phyloP scores from a whole-genome alignment of 2,329 filamentous ascomycete genomes.

The Fusarium torreyae region DNA sequence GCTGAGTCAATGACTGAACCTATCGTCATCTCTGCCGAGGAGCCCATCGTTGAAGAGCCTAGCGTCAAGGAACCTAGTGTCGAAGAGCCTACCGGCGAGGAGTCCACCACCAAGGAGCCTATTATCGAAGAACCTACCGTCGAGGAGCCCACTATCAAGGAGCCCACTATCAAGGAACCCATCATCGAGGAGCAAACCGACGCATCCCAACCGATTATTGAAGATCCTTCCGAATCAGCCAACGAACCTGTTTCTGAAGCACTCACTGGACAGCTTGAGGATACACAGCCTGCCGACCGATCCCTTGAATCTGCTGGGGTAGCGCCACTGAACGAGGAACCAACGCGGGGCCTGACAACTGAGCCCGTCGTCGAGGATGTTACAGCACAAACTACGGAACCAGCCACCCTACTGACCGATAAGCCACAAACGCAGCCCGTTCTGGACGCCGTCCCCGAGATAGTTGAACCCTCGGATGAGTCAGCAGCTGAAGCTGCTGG shows the following conservation, averaged over 20 bases:
- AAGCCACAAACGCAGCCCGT: neutral
- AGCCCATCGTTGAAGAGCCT: constrained; percentile 8
- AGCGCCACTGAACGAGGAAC: constrained; percentile 8
- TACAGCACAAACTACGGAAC: constrained; percentile 8
- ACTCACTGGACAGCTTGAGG: neutral
- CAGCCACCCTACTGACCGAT: neutral
- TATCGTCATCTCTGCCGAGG: constrained; percentile 3
- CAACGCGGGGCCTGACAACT: neutral
- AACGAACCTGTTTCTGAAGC: constrained; percentile 22
- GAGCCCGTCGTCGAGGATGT: constrained; percentile 13
- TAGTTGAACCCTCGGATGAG: constrained; percentile 8
- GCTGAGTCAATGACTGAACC: constrained; percentile 1
- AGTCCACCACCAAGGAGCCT: constrained; percentile 1
- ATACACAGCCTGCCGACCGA: neutral
- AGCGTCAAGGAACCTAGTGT: neutral
- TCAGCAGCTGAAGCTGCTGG: constrained; percentile 1
- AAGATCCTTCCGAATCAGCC: neutral
- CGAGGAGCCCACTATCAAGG: neutral
- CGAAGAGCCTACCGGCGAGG: constrained; percentile 7
- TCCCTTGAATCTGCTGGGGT: neutral
- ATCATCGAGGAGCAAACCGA: neutral
- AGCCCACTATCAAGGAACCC: constrained; percentile 1
- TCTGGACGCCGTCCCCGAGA: constrained; percentile 8
- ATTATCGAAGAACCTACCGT: neutral
- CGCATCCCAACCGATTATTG: neutral